Evolutionary conservation across 1,139 yeast genomes (phyloP).

Genomic region (Geotrichum macrosporum): DNA sequence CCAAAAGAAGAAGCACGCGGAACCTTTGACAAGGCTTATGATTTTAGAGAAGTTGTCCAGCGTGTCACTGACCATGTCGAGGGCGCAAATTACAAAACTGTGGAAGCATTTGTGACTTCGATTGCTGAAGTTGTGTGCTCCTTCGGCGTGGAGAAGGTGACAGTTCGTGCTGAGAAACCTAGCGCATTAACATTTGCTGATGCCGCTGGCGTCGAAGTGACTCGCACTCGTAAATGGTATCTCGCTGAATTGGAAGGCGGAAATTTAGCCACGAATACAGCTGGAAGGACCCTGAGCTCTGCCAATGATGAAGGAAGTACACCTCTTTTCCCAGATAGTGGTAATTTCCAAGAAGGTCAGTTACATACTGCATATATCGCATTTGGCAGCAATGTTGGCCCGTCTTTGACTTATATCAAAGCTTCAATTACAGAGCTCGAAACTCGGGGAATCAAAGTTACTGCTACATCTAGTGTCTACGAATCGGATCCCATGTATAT

Average conservation of each 20-base stretch:
- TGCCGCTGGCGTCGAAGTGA: constrained; percentile 82
- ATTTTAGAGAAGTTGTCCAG: constrained; percentile 35
- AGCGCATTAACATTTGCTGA: constrained; percentile 83
- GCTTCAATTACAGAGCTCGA: constrained; percentile 53
- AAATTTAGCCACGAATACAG: constrained; percentile 6
- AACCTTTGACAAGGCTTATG: constrained; percentile 33
- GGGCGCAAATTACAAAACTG: constrained; percentile 75
- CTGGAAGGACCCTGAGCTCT: neutral
- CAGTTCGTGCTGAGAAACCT: constrained; percentile 72
- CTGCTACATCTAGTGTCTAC: constrained; percentile 70
- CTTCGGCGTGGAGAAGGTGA: constrained; percentile 41
- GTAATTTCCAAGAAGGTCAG: constrained; percentile 16
- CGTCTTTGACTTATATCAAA: constrained; percentile 58
- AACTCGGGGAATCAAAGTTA: constrained; percentile 45
- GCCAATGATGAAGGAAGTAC: neutral
- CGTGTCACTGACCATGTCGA: constrained; percentile 55
- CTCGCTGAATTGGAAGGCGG: constrained; percentile 22
- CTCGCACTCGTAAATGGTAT: constrained; percentile 45
- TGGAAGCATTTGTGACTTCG: constrained; percentile 79
- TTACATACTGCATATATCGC: constrained; percentile 67
- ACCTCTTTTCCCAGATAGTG: constrained; percentile 13
- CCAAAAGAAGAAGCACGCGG: constrained; percentile 28
- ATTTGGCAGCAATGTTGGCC: constrained; percentile 84
- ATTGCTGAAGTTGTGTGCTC: constrained; percentile 62
- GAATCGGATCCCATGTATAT: constrained; percentile 92